Percentiles rank a stretch among this genome's conserved stretches.
Evolutionary conservation across 345 rosid species (phyloP).

Genomic region (Cardamine resedifolia): DNA sequence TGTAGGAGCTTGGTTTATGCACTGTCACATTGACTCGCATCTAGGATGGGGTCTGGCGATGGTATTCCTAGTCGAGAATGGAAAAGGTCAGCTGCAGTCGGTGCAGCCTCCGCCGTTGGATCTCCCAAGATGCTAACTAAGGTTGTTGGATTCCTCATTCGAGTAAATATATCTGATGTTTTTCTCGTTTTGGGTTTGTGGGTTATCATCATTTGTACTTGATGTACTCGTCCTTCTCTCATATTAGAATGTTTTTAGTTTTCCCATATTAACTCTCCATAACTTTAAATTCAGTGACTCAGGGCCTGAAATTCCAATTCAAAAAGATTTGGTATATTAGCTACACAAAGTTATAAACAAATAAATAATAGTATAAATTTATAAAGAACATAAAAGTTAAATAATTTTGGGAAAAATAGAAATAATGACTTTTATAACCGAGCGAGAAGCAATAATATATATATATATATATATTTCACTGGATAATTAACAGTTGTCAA

Average conservation of each 20-base stretch:
- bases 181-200: background rate
- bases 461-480: background rate
- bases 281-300: background rate
- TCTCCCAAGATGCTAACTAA: slow-evolving; percentile 25
- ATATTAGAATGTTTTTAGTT: background rate
- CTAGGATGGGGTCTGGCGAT: slow-evolving; percentile 27
- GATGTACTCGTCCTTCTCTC: background rate
- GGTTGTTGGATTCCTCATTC: background rate
- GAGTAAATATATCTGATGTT: background rate
- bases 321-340: background rate
- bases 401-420: background rate
- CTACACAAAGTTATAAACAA: background rate
- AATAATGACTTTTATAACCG: background rate
- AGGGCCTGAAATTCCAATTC: background rate
- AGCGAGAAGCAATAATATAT: background rate
- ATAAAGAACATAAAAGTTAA: background rate
- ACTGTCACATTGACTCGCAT: slow-evolving; percentile 31
- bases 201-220: background rate
- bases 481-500: background rate
- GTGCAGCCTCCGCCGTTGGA: slow-evolving; percentile 30
- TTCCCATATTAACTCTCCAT: background rate
- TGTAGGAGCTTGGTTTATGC: slow-evolving; percentile 36
- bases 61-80: slow-evolving; percentile 32
- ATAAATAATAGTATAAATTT: background rate
- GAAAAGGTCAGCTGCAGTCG: slow-evolving; percentile 2